Base-by-base conservation (phyloP, 352 stramenopile genomes). In the Pythium phragmiticola region DNA sequence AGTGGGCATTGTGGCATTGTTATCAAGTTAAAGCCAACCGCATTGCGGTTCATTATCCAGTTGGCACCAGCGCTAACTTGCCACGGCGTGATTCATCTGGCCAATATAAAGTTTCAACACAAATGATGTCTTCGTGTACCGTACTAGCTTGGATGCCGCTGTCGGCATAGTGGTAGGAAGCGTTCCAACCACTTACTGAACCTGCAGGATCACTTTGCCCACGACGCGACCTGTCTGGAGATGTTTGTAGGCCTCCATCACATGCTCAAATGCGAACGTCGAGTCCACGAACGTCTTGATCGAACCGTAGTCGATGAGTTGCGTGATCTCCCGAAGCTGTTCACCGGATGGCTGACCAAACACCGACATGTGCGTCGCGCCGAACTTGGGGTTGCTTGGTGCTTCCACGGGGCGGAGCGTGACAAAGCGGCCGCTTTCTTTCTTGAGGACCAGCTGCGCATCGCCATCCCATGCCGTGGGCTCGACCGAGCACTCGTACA, bases 381-480 rank as follows among this genome's bases (percentile, higher is more conserved):
- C 83, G 14, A 89, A 84, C 19, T 76, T 61, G 7, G 82, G 77
- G 48, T 85, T 78, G 30, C 75, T 78, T 1, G 69, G 76, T 5
- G 71, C 50, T 39, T 63, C 57, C 7, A 74, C 70, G 30, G 9
- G 42, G 0, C 33, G 2, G 16, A 86, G 70, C 0, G 53, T 82
- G 50, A 79, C 71, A 49, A 81, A 84, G 19, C 69, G 71, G 13
- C 71, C 73, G 0, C 58, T 71, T 36, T 64, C 21, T 66, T 81
- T 79, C 49, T 65, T 65, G 1, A 83, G 48, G 36, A 83, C 66
- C 30, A 74, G 69, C 60, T 78, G 26, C 26, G 26, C 73, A 19
- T 42, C 61, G n/a, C 59, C 46, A 9, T 80, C 76, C 75, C 73
- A 80, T n/a, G 70, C 60, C 13, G 36, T 45, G 2, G 56, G 60